These are phyloP conservation scores for Eimeria falciformis DNA, from an alignment of 169 alveolate species.

Conservation along the genomic window DNA sequence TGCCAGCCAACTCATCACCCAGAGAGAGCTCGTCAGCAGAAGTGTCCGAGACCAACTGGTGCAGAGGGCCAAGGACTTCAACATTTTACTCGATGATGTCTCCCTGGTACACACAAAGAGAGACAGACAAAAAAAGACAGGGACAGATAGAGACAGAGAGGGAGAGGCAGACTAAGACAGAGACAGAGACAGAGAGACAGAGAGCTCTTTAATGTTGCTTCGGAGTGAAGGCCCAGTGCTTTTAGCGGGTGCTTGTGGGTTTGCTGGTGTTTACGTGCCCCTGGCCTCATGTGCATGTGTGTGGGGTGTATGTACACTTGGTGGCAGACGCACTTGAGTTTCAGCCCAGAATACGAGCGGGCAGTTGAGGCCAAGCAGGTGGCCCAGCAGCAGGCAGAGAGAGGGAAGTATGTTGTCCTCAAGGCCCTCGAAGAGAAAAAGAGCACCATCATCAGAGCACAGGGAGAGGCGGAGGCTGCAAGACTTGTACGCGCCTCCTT, in stretches of 20 bases:
- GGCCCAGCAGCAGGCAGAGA: constrained; percentile 98
- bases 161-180: too few species aligned
- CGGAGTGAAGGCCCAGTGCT: too few species aligned
- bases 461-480: constrained; percentile 97
- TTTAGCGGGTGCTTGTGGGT: too few species aligned
- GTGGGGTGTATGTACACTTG: not conserved
- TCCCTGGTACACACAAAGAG: constrained; percentile 88
- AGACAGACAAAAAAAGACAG: too few species aligned
- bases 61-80: constrained; percentile 96
- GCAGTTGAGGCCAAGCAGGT: constrained; percentile 99
- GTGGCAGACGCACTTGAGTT: constrained; percentile 91
- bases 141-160: too few species aligned
- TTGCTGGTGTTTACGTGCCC: too few species aligned
- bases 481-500: constrained; percentile 65
- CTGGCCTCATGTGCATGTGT: not conserved
- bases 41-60: constrained; percentile 93
- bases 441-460: constrained; percentile 96
- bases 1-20: constrained; percentile 96
- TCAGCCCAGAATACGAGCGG: constrained; percentile 93
- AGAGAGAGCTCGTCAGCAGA: constrained; percentile 94
- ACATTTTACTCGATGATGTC: constrained; percentile 96
- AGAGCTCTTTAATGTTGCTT: too few species aligned
- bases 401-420: constrained; percentile 96
- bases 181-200: too few species aligned
- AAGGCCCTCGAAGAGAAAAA: constrained; percentile 97